Percentiles rank a stretch among this genome's conserved stretches.
phyloP scores from a whole-genome alignment of 768 basidiomycete species.

The Pleurotus giganteus region DNA sequence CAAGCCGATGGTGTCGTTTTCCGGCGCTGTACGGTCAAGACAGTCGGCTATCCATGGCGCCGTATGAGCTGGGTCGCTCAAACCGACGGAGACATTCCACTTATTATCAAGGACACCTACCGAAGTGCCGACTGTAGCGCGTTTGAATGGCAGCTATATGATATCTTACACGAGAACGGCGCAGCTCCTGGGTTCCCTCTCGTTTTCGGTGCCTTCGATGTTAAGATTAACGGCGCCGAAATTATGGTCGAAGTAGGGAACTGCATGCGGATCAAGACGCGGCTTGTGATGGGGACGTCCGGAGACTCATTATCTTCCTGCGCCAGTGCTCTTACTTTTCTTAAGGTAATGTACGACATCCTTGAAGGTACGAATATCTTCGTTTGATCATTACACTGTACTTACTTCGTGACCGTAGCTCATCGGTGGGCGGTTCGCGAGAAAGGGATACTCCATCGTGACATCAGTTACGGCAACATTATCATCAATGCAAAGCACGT shows the following conservation, averaged over 20 bases:
- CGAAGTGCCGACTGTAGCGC: not conserved
- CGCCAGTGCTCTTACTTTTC: not conserved
- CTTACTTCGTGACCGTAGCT: no score
- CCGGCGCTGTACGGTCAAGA: not conserved
- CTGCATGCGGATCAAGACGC: not conserved
- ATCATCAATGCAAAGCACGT: not conserved
- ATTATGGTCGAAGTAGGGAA: not conserved
- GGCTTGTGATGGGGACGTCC: not conserved
- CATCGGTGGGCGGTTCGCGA: not conserved
- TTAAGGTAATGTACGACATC: constrained; percentile 7
- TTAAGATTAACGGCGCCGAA: not conserved
- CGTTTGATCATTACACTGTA: no score
- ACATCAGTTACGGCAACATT: constrained; percentile 8
- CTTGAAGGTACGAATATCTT: constrained; percentile 11
- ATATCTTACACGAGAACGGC: not conserved
- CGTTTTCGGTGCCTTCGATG: not conserved
- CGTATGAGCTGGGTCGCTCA: constrained; percentile 2
- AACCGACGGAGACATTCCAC: not conserved
- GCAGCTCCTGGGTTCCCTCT: not conserved
- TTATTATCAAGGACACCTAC: constrained; percentile 3
- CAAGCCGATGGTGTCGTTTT: not conserved
- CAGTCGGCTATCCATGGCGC: not conserved
- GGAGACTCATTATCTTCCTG: not conserved
- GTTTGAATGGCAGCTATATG: not conserved
- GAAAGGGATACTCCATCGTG: constrained; percentile 3